phyloP scores from a whole-genome alignment of 1,284 basidiomycete genomes.

The Ustilago loliicola region DNA sequence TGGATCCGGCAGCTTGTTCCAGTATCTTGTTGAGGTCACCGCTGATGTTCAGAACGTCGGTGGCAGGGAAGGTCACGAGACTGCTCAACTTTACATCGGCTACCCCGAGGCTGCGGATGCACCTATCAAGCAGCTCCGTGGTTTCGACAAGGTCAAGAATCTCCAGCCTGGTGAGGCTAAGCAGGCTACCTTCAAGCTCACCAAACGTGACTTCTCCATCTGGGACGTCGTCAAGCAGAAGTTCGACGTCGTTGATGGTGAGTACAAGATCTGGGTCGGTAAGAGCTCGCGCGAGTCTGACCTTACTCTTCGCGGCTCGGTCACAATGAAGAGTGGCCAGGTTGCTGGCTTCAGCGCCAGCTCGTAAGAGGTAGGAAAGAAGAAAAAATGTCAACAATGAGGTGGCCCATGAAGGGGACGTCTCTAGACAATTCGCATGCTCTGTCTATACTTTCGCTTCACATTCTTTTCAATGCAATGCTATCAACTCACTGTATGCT shows the following conservation, averaged over 20 bases:
- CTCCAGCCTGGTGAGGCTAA: constrained; percentile 27
- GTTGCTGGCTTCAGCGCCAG: constrained; percentile 15
- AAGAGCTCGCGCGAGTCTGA: constrained; percentile 33
- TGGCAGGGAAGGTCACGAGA: constrained; percentile 71
- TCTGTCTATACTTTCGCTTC: neutral
- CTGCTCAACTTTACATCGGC: constrained; percentile 71
- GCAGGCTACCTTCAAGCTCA: constrained; percentile 46
- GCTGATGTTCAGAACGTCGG: constrained; percentile 72
- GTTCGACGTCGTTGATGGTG: constrained; percentile 43
- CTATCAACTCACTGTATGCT: neutral
- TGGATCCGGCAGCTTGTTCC: constrained; percentile 62
- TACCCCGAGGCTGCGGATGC: constrained; percentile 38
- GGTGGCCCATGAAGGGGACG: neutral
- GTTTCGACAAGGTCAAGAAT: constrained; percentile 55
- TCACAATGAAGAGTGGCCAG: constrained; percentile 32
- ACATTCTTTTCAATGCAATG: neutral
- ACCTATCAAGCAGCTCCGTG: constrained; percentile 49
- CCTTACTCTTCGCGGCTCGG: constrained; percentile 24
- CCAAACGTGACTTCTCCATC: constrained; percentile 49
- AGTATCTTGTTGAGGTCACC: constrained; percentile 73
- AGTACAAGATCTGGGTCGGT: constrained; percentile 48
- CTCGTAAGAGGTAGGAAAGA: neutral
- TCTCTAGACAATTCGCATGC: neutral
- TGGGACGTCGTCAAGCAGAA: constrained; percentile 51
- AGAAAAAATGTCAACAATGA: neutral